These are phyloP conservation scores for Aspergillus neotritici DNA, from an alignment of 2,329 filamentous ascomycete genomes.

Conservation along the genomic window DNA sequence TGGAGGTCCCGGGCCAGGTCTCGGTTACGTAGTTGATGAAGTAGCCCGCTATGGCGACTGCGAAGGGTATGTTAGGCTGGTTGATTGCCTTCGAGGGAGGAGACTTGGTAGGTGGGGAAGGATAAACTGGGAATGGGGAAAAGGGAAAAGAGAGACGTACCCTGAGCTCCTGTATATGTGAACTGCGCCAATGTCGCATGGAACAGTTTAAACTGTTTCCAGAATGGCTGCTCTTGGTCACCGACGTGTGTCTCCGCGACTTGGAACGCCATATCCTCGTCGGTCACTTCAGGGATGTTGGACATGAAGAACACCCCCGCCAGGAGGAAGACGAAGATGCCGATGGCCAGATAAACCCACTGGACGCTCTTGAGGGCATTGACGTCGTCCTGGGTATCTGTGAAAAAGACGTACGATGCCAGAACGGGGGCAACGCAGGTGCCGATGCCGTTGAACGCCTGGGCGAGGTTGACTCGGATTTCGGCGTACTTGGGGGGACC, in stretches of 20 bases:
- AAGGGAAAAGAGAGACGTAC: constrained; percentile 18
- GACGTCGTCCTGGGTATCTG: constrained; percentile 53
- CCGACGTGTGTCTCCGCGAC: constrained; percentile 51
- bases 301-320: constrained; percentile 63
- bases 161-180: constrained; percentile 74
- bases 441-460: constrained; percentile 71
- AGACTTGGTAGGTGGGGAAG: not conserved
- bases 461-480: constrained; percentile 70
- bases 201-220: constrained; percentile 69
- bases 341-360: constrained; percentile 77
- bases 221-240: constrained; percentile 55
- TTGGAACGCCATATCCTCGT: constrained; percentile 62
- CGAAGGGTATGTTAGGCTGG: constrained; percentile 11
- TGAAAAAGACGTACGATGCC: constrained; percentile 69
- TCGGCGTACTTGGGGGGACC: constrained; percentile 70
- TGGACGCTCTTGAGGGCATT: constrained; percentile 62
- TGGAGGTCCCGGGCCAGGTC: constrained; percentile 50
- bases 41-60: constrained; percentile 50
- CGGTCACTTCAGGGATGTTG: constrained; percentile 66
- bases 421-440: constrained; percentile 68
- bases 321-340: constrained; percentile 62
- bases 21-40: constrained; percentile 70
- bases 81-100: not conserved
- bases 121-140: not conserved
- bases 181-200: constrained; percentile 72